Conservation (phyloP, 805 yeast genomes). For the Nakazawaea populi region DNA sequence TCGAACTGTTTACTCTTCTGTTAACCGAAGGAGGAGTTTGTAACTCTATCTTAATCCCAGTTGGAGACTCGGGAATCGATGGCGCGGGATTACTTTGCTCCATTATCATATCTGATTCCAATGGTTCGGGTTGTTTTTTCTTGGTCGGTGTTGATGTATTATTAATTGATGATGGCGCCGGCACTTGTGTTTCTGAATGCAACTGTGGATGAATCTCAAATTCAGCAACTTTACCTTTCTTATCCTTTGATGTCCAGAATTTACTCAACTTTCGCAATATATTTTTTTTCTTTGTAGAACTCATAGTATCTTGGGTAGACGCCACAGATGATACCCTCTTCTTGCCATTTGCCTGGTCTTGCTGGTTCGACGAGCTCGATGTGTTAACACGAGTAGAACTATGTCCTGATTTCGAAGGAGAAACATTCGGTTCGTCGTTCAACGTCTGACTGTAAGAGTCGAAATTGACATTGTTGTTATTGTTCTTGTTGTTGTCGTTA, state of each 20-base stretch:
- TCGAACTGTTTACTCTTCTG: neutral
- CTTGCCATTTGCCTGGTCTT: neutral
- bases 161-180: neutral
- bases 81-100: neutral
- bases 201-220: neutral
- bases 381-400: slow-evolving; percentile 7
- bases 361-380: neutral
- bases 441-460: slow-evolving; percentile 7
- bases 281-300: neutral
- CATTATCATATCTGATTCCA: neutral
- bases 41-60: neutral
- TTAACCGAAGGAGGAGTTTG: neutral
- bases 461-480: neutral
- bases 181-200: neutral
- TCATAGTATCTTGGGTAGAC: neutral
- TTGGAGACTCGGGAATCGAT: neutral
- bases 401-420: slow-evolving; percentile 6
- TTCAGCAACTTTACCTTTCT: neutral
- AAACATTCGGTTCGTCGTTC: slow-evolving; percentile 1
- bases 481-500: neutral
- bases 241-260: slow-evolving; percentile 1
- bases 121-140: slow-evolving; percentile 2
- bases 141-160: too few species aligned
- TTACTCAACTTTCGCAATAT: slow-evolving; percentile 4
- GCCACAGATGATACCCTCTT: neutral